phyloP scores from a whole-genome alignment of 345 rosid genomes.

The Zanthoxylum bungeanum region DNA sequence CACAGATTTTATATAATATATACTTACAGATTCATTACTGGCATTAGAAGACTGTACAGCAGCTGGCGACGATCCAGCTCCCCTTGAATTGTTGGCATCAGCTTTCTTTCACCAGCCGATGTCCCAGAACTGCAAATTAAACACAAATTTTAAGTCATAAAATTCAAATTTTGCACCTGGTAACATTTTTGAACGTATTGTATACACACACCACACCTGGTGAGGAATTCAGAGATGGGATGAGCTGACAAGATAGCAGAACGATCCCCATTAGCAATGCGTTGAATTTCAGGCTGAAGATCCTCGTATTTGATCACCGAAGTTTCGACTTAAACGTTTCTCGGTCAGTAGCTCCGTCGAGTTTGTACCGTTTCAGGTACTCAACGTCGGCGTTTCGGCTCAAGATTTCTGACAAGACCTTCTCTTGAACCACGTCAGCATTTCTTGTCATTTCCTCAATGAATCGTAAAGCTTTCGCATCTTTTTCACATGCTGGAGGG shows the following conservation, averaged over 20 bases:
- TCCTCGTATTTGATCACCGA: constrained; percentile 79
- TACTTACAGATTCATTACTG: constrained; percentile 96
- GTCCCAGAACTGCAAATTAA: constrained; percentile 74
- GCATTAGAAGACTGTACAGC: constrained; percentile 91
- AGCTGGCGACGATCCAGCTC: constrained; percentile 89
- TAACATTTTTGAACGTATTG: too few species aligned
- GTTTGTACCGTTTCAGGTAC: constrained; percentile 57
- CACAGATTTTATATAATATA: neutral
- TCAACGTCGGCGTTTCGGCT: constrained; percentile 61
- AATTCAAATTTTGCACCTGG: neutral
- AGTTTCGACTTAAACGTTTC: constrained; percentile 63
- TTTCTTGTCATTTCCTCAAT: constrained; percentile 77
- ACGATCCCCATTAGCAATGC: constrained; percentile 88
- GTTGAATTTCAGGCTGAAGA: constrained; percentile 84
- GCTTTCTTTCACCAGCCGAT: constrained; percentile 95
- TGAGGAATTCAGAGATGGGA: constrained; percentile 95
- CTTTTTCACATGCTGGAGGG: constrained; percentile 76
- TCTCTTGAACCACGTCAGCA: constrained; percentile 62
- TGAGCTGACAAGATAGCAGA: constrained; percentile 80
- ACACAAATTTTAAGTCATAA: neutral
- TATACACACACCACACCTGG: constrained; percentile 43
- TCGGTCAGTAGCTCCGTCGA: constrained; percentile 60
- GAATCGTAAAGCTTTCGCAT: constrained; percentile 69
- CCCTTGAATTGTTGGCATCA: constrained; percentile 91
- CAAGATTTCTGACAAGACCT: constrained; percentile 61